These are phyloP conservation scores for Diplodia seriata DNA, from an alignment of 2,329 filamentous ascomycete species.

Conservation along the genomic window DNA sequence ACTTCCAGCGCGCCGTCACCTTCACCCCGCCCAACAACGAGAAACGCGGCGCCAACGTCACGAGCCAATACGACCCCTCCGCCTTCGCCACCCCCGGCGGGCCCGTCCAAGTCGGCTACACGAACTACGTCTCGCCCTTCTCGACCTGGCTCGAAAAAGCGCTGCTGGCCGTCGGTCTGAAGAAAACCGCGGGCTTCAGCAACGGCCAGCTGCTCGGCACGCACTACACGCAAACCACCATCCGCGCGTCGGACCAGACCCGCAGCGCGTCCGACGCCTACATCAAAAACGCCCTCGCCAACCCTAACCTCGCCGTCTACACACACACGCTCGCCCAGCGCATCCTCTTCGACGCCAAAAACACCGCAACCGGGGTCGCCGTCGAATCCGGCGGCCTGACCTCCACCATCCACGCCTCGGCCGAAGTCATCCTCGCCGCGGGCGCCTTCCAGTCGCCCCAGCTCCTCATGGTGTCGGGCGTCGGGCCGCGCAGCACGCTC, in stretches of 20 bases:
- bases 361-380: constrained; percentile 39
- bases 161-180: constrained; percentile 38
- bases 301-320: constrained; percentile 39
- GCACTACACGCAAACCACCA: constrained; percentile 41
- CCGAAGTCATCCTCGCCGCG: constrained; percentile 55
- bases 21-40: constrained; percentile 42
- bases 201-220: constrained; percentile 39
- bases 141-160: constrained; percentile 39
- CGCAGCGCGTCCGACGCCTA: constrained; percentile 38
- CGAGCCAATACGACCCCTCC: constrained; percentile 36
- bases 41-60: constrained; percentile 37
- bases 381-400: constrained; percentile 32
- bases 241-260: constrained; percentile 41
- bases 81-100: constrained; percentile 37
- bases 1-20: constrained; percentile 41
- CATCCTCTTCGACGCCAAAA: constrained; percentile 44
- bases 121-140: constrained; percentile 41
- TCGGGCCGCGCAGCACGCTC: constrained; percentile 43
- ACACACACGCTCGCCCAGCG: constrained; percentile 43
- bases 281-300: constrained; percentile 30
- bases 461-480: constrained; percentile 50
- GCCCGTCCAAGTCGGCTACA: constrained; percentile 40
- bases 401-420: constrained; percentile 41
- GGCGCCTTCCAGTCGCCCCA: constrained; percentile 53
- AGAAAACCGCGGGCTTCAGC: constrained; percentile 36